These are phyloP conservation scores for Mortierella sp. DNA, from an alignment of 371 early-diverging fungal species.

Conservation along the genomic window DNA sequence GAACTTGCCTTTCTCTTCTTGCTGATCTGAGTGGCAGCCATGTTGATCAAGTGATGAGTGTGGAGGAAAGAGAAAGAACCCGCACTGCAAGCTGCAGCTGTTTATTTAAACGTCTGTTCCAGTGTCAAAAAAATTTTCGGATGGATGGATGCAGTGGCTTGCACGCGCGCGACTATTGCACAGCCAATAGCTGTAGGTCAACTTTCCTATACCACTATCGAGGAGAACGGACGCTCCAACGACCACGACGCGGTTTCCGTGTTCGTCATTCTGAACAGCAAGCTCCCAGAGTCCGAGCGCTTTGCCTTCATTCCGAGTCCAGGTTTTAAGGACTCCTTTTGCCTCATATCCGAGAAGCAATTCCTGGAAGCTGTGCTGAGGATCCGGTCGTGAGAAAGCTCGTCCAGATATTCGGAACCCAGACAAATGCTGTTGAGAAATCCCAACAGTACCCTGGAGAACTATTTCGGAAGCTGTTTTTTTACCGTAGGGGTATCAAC, in stretches of 20 bases:
- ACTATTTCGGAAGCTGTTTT: constrained; percentile 3
- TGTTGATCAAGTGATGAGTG: constrained; percentile 41
- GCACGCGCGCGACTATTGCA: neutral
- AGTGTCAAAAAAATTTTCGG: constrained; percentile 32
- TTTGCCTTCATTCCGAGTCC: constrained; percentile 3
- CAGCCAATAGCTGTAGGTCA: too few relatives aligned
- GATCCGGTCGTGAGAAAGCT: neutral
- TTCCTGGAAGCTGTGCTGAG: constrained; percentile 2
- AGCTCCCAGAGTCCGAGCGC: constrained; percentile 1
- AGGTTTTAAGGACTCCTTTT: constrained; percentile 6
- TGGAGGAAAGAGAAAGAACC: constrained; percentile 39
- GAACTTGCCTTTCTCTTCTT: constrained; percentile 80
- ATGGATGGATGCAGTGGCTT: constrained; percentile 20
- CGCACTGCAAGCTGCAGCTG: constrained; percentile 4
- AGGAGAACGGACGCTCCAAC: neutral
- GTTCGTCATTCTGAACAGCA: constrained; percentile 4
- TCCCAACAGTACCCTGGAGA: neutral
- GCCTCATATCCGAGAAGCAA: constrained; percentile 3
- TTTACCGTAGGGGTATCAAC: neutral
- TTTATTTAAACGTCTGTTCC: constrained; percentile 23
- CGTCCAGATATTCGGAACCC: neutral
- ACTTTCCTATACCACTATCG: too few relatives aligned
- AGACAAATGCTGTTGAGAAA: neutral
- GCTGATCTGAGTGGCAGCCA: constrained; percentile 68
- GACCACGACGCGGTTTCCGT: constrained; percentile 3